These are phyloP conservation scores for Termitomyces bulborhizus DNA, from an alignment of 768 basidiomycete species.

Conservation along the genomic window DNA sequence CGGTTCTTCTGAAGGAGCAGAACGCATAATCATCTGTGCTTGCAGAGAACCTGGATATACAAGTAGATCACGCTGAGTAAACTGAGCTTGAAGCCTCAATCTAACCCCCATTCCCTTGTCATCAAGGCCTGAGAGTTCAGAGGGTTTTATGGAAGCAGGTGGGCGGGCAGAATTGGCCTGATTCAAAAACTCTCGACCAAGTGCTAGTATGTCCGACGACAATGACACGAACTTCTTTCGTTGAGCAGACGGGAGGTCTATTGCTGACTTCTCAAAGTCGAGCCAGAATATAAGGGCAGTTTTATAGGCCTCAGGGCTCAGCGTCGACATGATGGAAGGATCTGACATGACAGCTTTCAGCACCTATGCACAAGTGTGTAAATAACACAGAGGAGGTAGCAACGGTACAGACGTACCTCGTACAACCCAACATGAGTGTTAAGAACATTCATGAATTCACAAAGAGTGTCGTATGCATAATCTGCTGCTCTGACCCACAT, in stretches of 20 bases:
- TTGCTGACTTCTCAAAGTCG: constrained; percentile 97
- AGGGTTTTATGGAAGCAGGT: constrained; percentile 61
- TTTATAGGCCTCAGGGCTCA: constrained; percentile 70
- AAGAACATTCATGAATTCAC: constrained; percentile 95
- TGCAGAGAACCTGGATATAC: constrained; percentile 86
- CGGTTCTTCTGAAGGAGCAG: constrained; percentile 80
- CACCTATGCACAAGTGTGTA: constrained; percentile 39
- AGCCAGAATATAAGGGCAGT: constrained; percentile 93
- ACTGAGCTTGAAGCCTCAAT: constrained; percentile 68
- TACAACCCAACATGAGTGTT: constrained; percentile 93
- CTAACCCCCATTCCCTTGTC: constrained; percentile 73
- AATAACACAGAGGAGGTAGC: constrained; percentile 8
- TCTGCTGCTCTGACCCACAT: constrained; percentile 82
- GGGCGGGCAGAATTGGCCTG: constrained; percentile 58
- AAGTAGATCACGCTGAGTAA: constrained; percentile 67
- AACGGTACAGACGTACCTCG: constrained; percentile 49
- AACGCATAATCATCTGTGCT: constrained; percentile 90
- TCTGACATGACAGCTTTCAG: constrained; percentile 67
- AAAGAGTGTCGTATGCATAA: constrained; percentile 83
- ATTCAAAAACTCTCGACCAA: constrained; percentile 82
- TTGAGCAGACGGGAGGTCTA: constrained; percentile 74
- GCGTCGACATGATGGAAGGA: constrained; percentile 53
- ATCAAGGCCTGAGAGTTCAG: constrained; percentile 66
- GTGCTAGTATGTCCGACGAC: constrained; percentile 82
- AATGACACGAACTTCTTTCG: constrained; percentile 82